Evolutionary conservation across 805 yeast genomes (phyloP).

Genomic region (Suhomyces sp.): DNA sequence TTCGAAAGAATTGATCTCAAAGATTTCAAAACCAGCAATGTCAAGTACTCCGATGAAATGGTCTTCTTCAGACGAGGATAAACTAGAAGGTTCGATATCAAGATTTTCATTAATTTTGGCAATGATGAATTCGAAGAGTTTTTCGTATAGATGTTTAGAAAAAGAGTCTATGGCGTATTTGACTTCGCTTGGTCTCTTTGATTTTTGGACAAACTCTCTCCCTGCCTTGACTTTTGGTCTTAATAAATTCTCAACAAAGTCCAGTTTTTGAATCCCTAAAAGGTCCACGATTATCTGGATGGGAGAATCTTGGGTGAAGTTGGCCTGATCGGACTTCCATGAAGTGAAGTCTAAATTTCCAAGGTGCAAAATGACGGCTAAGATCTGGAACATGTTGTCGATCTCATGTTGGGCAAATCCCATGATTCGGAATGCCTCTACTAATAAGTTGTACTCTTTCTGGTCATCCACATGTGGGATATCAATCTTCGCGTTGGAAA

Average conservation of each 20-base stretch:
- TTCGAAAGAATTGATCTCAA: conserved; percentile 56
- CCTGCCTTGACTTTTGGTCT: conserved; percentile 91
- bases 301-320: conserved; percentile 50
- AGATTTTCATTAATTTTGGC: conserved; percentile 70
- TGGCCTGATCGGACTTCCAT: conserved; percentile 74
- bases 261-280: conserved; percentile 59
- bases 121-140: conserved; percentile 75
- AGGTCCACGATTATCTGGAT: conserved; percentile 55
- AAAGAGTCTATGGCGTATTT: conserved; percentile 80
- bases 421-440: conserved; percentile 69
- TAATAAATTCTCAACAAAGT: conserved; percentile 57
- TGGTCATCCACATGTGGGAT: conserved; percentile 79
- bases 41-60: conserved; percentile 58
- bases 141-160: conserved; percentile 83
- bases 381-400: conserved; percentile 56
- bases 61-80: conserved; percentile 27
- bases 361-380: conserved; percentile 77
- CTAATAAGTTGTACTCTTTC: conserved; percentile 60
- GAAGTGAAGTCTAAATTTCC: conserved; percentile 81
- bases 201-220: conserved; percentile 76
- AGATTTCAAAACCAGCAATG: conserved; percentile 63
- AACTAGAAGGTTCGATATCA: conserved; percentile 15
- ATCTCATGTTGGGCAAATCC: conserved; percentile 62
- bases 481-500: conserved; percentile 51
- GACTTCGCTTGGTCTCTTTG: conserved; percentile 77